A percentile compares a stretch with the other conserved stretches of the same genome.
Evolutionary conservation across 352 stramenopile genomes (phyloP).

Genomic region (Globisporangium iwayamae): DNA sequence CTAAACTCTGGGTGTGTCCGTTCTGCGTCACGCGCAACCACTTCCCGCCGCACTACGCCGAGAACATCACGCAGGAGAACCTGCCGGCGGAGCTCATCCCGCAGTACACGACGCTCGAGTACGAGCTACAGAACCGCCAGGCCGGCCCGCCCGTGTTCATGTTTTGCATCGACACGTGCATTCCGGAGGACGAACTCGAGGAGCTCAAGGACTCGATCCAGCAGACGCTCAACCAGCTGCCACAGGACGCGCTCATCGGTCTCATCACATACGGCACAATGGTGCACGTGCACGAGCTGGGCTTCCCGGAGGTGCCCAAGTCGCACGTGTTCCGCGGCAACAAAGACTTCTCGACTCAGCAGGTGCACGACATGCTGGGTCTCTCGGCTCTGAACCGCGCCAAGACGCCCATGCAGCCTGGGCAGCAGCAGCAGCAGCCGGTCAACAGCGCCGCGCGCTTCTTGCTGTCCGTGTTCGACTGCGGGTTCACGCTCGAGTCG

Average conservation of each 20-base stretch:
- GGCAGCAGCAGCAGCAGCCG: conserved; percentile 69
- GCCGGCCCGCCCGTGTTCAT: conserved; percentile 97
- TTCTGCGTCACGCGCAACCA: conserved; percentile 99
- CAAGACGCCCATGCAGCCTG: conserved; percentile 39
- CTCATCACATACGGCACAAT: conserved; percentile 99
- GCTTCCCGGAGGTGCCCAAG: conserved; percentile 94
- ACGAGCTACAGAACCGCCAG: conserved; percentile 94
- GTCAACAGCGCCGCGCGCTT: conserved; percentile 91
- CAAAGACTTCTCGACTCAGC: conserved; percentile 95
- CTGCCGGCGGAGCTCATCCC: conserved; percentile 98
- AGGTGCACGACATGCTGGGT: conserved; percentile 96
- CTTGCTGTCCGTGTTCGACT: conserved; percentile 96
- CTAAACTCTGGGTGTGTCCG: conserved; percentile 99
- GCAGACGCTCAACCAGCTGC: conserved; percentile 97
- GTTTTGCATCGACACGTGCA: conserved; percentile 98
- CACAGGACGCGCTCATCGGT: conserved; percentile 96
- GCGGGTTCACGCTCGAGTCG: conserved; percentile 95
- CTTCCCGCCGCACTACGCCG: conserved; percentile 93
- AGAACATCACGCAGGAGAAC: conserved; percentile 98
- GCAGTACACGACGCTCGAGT: conserved; percentile 99
- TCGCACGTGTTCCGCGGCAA: conserved; percentile 98
- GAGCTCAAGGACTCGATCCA: conserved; percentile 98
- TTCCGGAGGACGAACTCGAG: conserved; percentile 95
- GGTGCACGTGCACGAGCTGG: conserved; percentile 99
- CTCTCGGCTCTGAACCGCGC: conserved; percentile 69